Conservation (phyloP, 805 yeast species). For the Metschnikowia lachancei region DNA sequence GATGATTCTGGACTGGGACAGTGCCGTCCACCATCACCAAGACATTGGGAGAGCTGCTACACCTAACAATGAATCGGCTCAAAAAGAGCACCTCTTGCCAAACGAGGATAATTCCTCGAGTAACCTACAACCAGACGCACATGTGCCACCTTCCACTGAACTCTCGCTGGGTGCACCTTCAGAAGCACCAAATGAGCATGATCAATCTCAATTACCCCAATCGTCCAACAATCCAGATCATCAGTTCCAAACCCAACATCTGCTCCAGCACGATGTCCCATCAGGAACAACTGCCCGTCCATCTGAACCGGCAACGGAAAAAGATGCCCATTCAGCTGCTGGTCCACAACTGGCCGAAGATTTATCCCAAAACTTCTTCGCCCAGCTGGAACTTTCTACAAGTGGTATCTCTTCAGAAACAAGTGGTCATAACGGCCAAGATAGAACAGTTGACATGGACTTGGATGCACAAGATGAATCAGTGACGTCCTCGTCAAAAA, state of each 20-base stretch:
- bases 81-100: background rate
- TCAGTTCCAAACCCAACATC: background rate
- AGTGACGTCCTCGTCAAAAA: background rate
- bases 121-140: no score
- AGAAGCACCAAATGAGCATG: background rate
- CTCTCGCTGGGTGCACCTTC: background rate
- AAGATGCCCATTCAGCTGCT: background rate
- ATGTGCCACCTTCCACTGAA: background rate
- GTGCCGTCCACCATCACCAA: background rate
- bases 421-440: background rate
- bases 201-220: no score
- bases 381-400: background rate
- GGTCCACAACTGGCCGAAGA: background rate
- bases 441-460: background rate
- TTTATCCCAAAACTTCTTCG: conserved; percentile 5
- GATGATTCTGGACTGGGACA: background rate
- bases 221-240: no score
- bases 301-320: background rate
- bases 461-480: background rate
- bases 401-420: background rate
- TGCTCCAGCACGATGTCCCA: background rate
- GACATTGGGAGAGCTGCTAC: background rate
- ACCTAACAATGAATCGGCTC: background rate
- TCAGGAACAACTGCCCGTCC: background rate
- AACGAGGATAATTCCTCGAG: background rate